These are phyloP conservation scores for Penicillium pulvis DNA, from an alignment of 495 filamentous ascomycete species.

Conservation along the genomic window DNA sequence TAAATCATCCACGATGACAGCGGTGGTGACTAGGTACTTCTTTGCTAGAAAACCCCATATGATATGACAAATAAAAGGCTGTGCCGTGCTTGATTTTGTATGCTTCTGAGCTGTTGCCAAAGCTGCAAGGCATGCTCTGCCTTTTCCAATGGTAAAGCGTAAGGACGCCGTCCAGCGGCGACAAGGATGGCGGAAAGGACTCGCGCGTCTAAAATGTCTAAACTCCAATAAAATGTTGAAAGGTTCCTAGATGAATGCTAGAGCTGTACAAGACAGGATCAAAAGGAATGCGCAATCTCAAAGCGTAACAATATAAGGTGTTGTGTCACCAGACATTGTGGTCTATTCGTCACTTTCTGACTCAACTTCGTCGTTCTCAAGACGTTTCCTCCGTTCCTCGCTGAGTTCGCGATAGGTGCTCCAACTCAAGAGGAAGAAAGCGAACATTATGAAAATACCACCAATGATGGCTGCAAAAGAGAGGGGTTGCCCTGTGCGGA, in stretches of 20 bases:
- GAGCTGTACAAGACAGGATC: conserved; percentile 9
- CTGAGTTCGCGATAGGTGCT: conserved; percentile 90
- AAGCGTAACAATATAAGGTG: conserved; percentile 2
- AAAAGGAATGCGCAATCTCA: conserved; percentile 3
- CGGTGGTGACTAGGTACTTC: no score
- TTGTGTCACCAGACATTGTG: background rate
- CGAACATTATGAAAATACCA: conserved; percentile 81
- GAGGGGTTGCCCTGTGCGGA: conserved; percentile 73
- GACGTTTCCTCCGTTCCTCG: conserved; percentile 70
- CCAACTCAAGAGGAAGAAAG: conserved; percentile 84
- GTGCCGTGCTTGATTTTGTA: no score
- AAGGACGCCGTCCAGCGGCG: background rate
- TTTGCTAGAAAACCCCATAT: no score
- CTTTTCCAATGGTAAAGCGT: background rate
- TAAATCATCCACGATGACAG: no score
- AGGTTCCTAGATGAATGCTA: background rate
- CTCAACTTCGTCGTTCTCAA: conserved; percentile 42
- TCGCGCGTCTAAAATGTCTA: background rate
- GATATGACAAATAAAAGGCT: no score
- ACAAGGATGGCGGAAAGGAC: background rate
- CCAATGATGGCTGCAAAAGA: conserved; percentile 74
- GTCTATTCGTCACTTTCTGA: conserved; percentile 48
- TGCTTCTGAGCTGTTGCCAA: no score
- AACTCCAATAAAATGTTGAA: background rate
- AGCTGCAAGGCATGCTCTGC: background rate